A percentile compares a stretch with the other conserved stretches of the same genome.
These are phyloP conservation scores for Botryobasidium botryosum DNA, from an alignment of 768 basidiomycete species.

Conservation along the genomic window DNA sequence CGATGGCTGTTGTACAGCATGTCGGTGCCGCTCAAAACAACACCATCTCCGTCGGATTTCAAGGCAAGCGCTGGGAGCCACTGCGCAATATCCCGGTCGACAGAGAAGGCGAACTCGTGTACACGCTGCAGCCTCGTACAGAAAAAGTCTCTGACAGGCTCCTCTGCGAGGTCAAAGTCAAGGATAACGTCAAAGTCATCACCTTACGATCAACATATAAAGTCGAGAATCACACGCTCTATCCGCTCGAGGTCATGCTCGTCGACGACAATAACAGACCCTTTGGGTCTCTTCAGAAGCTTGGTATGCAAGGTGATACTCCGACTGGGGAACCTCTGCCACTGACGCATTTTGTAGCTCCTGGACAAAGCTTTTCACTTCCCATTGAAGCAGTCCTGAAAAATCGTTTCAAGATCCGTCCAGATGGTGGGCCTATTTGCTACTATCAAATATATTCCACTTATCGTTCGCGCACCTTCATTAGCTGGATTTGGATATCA, in stretches of 20 bases:
- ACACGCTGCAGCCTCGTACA: slow-evolving; percentile 63
- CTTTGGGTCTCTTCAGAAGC: slow-evolving; percentile 63
- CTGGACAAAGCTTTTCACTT: slow-evolving; percentile 73
- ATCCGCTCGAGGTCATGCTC: slow-evolving; percentile 81
- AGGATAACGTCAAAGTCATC: slow-evolving; percentile 86
- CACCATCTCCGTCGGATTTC: slow-evolving; percentile 67
- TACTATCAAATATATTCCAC: not conserved
- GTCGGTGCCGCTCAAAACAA: slow-evolving; percentile 60
- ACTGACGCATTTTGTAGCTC: slow-evolving; percentile 26
- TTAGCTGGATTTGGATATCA: slow-evolving; percentile 95
- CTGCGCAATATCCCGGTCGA: slow-evolving; percentile 81
- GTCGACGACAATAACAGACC: slow-evolving; percentile 77
- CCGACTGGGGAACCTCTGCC: not conserved
- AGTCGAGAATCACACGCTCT: slow-evolving; percentile 77
- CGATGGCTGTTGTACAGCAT: slow-evolving; percentile 26
- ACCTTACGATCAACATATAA: slow-evolving; percentile 87
- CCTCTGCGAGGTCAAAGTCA: slow-evolving; percentile 74
- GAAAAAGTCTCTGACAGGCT: slow-evolving; percentile 64
- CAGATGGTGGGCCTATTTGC: slow-evolving; percentile 53
- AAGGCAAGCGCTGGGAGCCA: slow-evolving; percentile 79
- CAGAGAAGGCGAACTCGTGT: slow-evolving; percentile 79
- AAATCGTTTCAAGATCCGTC: slow-evolving; percentile 69
- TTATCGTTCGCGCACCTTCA: slow-evolving; percentile 18
- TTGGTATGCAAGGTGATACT: slow-evolving; percentile 36
- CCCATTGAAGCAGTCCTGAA: slow-evolving; percentile 81